Conservation (phyloP, 176 grass and related monocot genomes). For the Urochloa ruziziensis region DNA sequence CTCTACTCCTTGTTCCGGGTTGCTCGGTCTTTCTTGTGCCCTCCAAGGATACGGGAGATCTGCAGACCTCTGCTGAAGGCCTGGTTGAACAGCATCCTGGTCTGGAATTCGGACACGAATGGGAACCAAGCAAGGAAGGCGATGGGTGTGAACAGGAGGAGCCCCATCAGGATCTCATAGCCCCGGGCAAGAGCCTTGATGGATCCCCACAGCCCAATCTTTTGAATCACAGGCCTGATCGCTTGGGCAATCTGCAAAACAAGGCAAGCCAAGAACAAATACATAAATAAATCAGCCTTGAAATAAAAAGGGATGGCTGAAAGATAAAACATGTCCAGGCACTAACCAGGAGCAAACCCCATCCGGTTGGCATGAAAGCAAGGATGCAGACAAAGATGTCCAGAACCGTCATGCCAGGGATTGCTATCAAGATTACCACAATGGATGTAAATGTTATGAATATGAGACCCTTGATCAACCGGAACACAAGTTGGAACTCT, state of each 20-base stretch:
- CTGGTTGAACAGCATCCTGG: slow-evolving; percentile 97
- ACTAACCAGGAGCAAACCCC: slow-evolving; percentile 89
- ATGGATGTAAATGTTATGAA: slow-evolving; percentile 71
- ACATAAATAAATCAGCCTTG: background rate
- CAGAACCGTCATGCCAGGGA: slow-evolving; percentile 78
- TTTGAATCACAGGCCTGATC: slow-evolving; percentile 52
- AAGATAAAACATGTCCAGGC: background rate
- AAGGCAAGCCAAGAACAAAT: background rate
- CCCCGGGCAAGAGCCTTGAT: slow-evolving; percentile 86
- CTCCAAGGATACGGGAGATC: slow-evolving; percentile 93
- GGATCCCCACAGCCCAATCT: slow-evolving; percentile 64
- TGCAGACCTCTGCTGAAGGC: slow-evolving; percentile 96
- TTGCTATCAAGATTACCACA: slow-evolving; percentile 69
- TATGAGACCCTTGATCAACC: slow-evolving; percentile 95
- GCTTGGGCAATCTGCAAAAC: slow-evolving; percentile 83
- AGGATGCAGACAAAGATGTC: slow-evolving; percentile 97
- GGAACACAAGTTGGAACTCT: slow-evolving; percentile 89
- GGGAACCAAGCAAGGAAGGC: slow-evolving; percentile 96
- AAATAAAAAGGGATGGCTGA: too few species aligned
- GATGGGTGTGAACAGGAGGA: slow-evolving; percentile 83
- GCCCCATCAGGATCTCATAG: slow-evolving; percentile 90
- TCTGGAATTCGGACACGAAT: slow-evolving; percentile 95
- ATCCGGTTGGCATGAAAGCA: slow-evolving; percentile 96
- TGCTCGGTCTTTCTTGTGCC: slow-evolving; percentile 82
- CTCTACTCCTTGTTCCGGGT: slow-evolving; percentile 80